phyloP scores from a whole-genome alignment of 1,284 basidiomycete genomes.

The Ganoderma boninense region DNA sequence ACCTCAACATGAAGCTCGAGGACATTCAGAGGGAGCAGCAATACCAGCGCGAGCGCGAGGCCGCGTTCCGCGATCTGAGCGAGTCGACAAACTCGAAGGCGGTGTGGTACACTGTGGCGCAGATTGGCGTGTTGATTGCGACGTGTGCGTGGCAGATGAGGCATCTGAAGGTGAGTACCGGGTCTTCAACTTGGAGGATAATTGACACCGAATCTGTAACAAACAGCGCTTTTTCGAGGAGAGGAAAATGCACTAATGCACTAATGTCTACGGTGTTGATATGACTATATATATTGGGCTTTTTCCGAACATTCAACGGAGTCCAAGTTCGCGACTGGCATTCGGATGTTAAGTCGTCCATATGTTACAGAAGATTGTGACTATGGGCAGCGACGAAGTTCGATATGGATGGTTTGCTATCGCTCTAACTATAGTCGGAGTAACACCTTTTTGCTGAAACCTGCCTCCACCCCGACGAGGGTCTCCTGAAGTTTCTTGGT shows the following conservation, averaged over 20 bases:
- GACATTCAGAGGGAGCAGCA: slow-evolving; percentile 97
- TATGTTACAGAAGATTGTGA: not conserved
- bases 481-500: slow-evolving; percentile 55
- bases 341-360: not conserved
- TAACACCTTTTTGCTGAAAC: slow-evolving; percentile 78
- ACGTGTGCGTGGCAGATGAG: slow-evolving; percentile 95
- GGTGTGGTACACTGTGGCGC: slow-evolving; percentile 92
- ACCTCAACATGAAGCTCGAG: slow-evolving; percentile 92
- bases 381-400: not conserved
- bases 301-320: slow-evolving; percentile 7
- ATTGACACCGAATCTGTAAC: slow-evolving; percentile 6
- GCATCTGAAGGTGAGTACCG: slow-evolving; percentile 78
- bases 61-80: slow-evolving; percentile 89
- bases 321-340: not conserved
- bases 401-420: not conserved
- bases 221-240: slow-evolving; percentile 87
- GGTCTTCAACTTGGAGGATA: slow-evolving; percentile 36
- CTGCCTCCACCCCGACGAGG: slow-evolving; percentile 57
- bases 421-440: slow-evolving; percentile 56
- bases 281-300: slow-evolving; percentile 31
- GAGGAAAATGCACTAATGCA: slow-evolving; percentile 76
- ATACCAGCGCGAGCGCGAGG: slow-evolving; percentile 96
- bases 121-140: slow-evolving; percentile 85
- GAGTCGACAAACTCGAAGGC: slow-evolving; percentile 91
- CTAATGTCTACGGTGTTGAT: slow-evolving; percentile 22